Evolutionary conservation across 2,329 filamentous ascomycete species (phyloP).

Genomic region (Phaeomoniella chlamydospora): DNA sequence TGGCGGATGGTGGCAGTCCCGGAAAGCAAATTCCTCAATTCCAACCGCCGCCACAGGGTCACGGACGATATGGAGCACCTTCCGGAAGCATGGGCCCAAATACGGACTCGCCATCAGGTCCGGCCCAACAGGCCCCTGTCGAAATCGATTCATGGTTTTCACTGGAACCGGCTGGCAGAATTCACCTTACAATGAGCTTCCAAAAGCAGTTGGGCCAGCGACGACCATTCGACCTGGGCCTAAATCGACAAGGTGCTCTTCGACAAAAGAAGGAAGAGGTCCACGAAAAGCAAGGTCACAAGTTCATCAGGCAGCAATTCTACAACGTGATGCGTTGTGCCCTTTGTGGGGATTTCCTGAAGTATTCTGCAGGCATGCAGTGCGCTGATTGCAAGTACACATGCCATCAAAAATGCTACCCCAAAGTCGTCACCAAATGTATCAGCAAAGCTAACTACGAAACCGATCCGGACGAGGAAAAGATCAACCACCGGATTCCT

Average conservation of each 20-base stretch:
- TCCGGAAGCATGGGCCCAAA: conserved; percentile 14
- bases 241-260: conserved; percentile 89
- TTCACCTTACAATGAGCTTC: conserved; percentile 84
- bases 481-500: conserved; percentile 98
- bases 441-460: conserved; percentile 99
- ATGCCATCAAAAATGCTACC: conserved; percentile 94
- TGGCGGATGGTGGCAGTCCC: conserved; percentile 47
- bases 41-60: conserved; percentile 13
- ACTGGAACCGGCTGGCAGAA: conserved; percentile 81
- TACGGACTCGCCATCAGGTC: conserved; percentile 16
- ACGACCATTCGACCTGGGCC: conserved; percentile 70
- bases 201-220: conserved; percentile 77
- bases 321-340: conserved; percentile 99
- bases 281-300: conserved; percentile 97
- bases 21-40: conserved; percentile 41
- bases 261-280: conserved; percentile 96
- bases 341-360: conserved; percentile 93
- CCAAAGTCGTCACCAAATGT: conserved; percentile 95
- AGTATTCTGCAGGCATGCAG: conserved; percentile 97
- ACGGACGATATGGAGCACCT: conserved; percentile 13
- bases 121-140: conserved; percentile 18
- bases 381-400: conserved; percentile 99
- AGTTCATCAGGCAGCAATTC: conserved; percentile 96
- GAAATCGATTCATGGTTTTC: conserved; percentile 91
- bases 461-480: conserved; percentile 95